Evolutionary conservation across 345 rosid species (phyloP), one percentile per base, ranked within the genome.

Genomic region (Clarkia xantiana): DNA sequence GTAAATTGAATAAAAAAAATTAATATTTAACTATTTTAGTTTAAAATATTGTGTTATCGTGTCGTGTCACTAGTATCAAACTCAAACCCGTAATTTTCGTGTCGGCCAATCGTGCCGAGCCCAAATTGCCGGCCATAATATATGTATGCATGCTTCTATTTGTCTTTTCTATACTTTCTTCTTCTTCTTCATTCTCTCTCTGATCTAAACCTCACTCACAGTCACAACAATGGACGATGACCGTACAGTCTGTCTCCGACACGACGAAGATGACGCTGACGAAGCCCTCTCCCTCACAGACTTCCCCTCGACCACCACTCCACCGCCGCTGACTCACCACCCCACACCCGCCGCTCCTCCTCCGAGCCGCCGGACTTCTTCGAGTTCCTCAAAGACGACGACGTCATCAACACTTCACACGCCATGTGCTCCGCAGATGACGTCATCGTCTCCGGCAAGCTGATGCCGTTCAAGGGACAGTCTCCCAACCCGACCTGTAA

Each of bases 401-500:
- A 59, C 50, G 58, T 68, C 56, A 38, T 69, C 10, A 63, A 63
- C 49, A 29, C 9, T 29, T 29, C 36, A 29, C 5, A 62, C 14
- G 29, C 72, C 23, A 76, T 80, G 75, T 66, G 77, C 22, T 74
- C 93, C 0, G 87, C 95, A n/a, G 91, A 85, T 49, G 85, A 81
- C 45, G 71, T 82, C 44, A 73, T 85, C 60, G 69, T 74, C 53
- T 63, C 70, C 51, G 95, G 95, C 11, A 79, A 76, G 54, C 81
- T 85, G 63, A 59, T 85, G 29, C 76, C 91, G 3, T 65, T 74
- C 49, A 70, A 58, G 11, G 47, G 64, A 41, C 68, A 49, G 51
- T 22, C 60, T 25, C 34, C 53, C 12, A 49, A 52, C 14, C 63
- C 58, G 1, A 23, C 51, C 11, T 3, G n/a, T 18, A 14, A 16